Evolutionary conservation across 768 basidiomycete species (phyloP), one percentile per base, ranked within the genome.

Genomic region (Boletus speciosus): DNA sequence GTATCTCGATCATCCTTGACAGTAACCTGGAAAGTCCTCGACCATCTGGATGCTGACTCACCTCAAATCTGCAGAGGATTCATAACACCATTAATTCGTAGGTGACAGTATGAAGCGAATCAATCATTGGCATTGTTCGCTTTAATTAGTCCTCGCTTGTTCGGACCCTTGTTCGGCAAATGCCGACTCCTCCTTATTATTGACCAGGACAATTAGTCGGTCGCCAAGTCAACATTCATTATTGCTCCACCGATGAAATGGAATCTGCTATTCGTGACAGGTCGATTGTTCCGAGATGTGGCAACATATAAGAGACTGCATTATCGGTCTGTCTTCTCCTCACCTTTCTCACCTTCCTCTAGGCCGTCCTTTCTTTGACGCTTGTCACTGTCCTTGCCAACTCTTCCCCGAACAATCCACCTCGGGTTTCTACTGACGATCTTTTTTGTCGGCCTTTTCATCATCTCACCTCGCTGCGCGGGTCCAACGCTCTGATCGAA

Each of bases 401-500:
- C 35, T 6, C 15, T 21, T 8, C 34, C 14, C 42, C 38, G 43
- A 14, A 7, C 43, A 9, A 29, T 31, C 31, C 8, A 6, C 27
- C 34, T 15, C 34, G 50, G 54, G 31, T 36, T 23, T 8, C 27
- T 29, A 29, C n/a, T 40, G 16, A 3, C 49, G 8, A 21, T 55
- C 49, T 23, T 49, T 61, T 36, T 32, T 46, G 36, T 42, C 51
- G 47, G 41, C 50, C 50, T n/a, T 45, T 46, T 38, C 12, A 39
- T 11, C 23, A 11, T 31, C 12, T 19, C 25, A 31, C 6, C 51
- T 66, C 65, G 66, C 63, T 67, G 66, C 1, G 66, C 66, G 63
- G 19, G 66, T 49, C 35, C 9, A 25, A 25, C 47, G 10, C 25
- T 36, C 23, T 25, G 5, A 12, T 25, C 16, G 4, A 9, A 23